Percentiles rank a stretch among this genome's conserved stretches.
Evolutionary conservation across 129 eudicot genomes (phyloP).

Genomic region (Pseudognaphalium luteoalbum): DNA sequence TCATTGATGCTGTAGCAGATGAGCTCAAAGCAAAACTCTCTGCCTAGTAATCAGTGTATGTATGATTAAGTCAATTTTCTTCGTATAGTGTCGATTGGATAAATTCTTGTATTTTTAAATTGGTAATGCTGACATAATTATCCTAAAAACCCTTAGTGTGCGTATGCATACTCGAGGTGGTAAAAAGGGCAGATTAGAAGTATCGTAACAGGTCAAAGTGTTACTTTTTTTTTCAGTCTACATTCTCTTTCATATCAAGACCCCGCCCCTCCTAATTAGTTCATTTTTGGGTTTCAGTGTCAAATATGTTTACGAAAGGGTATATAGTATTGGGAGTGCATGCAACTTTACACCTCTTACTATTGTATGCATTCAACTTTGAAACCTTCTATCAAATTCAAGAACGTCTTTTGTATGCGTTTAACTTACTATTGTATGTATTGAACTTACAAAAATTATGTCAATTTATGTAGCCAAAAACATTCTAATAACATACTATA

Average conservation of each 20-base stretch:
- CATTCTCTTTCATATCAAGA: background rate
- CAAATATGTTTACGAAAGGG: background rate
- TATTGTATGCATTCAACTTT: too few relatives aligned
- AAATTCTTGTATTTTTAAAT: background rate
- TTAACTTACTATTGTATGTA: too few relatives aligned
- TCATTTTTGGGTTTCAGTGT: background rate
- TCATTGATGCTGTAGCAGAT: conserved; percentile 86
- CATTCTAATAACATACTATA: too few relatives aligned
- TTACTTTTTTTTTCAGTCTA: background rate
- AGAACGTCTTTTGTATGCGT: too few relatives aligned
- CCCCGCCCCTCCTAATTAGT: background rate
- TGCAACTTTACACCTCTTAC: too few relatives aligned
- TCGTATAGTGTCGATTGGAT: background rate
- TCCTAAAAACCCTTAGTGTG: too few relatives aligned
- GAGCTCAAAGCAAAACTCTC: conserved; percentile 78
- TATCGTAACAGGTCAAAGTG: background rate
- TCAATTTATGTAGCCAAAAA: too few relatives aligned
- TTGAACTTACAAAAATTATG: too few relatives aligned
- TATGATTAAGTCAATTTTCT: background rate
- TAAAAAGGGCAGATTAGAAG: background rate
- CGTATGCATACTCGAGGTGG: too few relatives aligned
- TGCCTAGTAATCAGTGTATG: conserved; percentile 42
- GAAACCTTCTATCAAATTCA: too few relatives aligned
- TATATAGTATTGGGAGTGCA: too few relatives aligned
- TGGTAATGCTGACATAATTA: too few relatives aligned